Conservation (phyloP, 129 eudicot species). For the Centrapalus pauciflorus region DNA sequence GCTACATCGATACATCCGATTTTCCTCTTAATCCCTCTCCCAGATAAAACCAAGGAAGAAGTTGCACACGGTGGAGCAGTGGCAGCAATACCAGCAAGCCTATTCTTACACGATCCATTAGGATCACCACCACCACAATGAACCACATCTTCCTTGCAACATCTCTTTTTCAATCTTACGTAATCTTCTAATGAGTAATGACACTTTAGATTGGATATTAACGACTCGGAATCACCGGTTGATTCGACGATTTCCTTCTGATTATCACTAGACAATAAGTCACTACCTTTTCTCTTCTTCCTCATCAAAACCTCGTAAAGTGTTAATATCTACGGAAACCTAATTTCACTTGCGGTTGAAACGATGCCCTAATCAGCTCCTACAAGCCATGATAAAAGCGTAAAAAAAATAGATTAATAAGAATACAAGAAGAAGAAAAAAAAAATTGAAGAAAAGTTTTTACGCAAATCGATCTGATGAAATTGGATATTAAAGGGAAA, state of each 20-base stretch:
- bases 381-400: conserved; percentile 4
- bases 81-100: conserved; percentile 49
- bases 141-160: conserved; percentile 51
- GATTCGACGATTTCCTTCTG: conserved; percentile 32
- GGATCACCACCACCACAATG: conserved; percentile 23
- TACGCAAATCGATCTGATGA: conserved; percentile 3
- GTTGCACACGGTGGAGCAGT: conserved; percentile 60
- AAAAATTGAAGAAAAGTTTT: neutral
- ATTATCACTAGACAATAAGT: conserved; percentile 25
- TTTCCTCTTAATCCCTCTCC: conserved; percentile 60
- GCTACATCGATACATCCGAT: conserved; percentile 65
- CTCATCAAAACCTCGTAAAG: conserved; percentile 31
- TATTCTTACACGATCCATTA: conserved; percentile 40
- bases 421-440: neutral
- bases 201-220: conserved; percentile 40
- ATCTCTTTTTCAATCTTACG: conserved; percentile 50
- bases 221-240: conserved; percentile 36
- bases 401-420: neutral
- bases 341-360: neutral
- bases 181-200: conserved; percentile 67
- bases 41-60: conserved; percentile 32
- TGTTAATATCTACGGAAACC: neutral
- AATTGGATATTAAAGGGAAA: conserved; percentile 9
- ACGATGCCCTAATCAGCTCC: conserved; percentile 10
- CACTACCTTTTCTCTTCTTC: conserved; percentile 85